Conservation (phyloP, 345 rosid species). For the Isatis tinctoria region DNA sequence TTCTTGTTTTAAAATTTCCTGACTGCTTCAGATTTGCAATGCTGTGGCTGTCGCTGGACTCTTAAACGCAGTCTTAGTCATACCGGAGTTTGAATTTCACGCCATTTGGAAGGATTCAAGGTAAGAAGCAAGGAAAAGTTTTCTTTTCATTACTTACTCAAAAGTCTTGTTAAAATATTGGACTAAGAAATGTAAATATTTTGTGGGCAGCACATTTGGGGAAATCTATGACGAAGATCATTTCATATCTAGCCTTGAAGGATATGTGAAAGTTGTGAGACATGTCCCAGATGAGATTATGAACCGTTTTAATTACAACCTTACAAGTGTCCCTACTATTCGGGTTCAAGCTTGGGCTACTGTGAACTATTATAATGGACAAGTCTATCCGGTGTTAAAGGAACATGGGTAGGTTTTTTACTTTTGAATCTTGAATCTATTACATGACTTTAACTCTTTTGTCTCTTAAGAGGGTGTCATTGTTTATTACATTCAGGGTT, state of each 20-base stretch:
- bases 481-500: constrained; percentile 51
- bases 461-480: not conserved
- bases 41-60: constrained; percentile 97
- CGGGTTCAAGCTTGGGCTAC: constrained; percentile 86
- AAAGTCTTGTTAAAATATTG: not conserved
- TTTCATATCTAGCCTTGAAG: constrained; percentile 65
- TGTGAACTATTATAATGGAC: constrained; percentile 53
- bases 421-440: not conserved
- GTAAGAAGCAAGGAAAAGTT: constrained; percentile 28
- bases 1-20: not conserved
- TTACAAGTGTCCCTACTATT: constrained; percentile 55
- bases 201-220: constrained; percentile 61
- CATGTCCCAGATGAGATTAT: constrained; percentile 64
- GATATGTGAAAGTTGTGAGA: constrained; percentile 66
- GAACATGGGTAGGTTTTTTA: constrained; percentile 60
- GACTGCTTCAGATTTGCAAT: constrained; percentile 67
- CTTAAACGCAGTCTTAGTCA: constrained; percentile 72
- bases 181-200: constrained; percentile 11
- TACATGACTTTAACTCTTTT: not conserved
- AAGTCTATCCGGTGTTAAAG: constrained; percentile 62
- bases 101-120: constrained; percentile 90
- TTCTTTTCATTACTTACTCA: not conserved
- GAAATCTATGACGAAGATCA: constrained; percentile 84
- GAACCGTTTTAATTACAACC: constrained; percentile 53
- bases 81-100: constrained; percentile 76